phyloP scores from a whole-genome alignment of 2,329 filamentous ascomycete genomes.

The Colletotrichum plurivorum region DNA sequence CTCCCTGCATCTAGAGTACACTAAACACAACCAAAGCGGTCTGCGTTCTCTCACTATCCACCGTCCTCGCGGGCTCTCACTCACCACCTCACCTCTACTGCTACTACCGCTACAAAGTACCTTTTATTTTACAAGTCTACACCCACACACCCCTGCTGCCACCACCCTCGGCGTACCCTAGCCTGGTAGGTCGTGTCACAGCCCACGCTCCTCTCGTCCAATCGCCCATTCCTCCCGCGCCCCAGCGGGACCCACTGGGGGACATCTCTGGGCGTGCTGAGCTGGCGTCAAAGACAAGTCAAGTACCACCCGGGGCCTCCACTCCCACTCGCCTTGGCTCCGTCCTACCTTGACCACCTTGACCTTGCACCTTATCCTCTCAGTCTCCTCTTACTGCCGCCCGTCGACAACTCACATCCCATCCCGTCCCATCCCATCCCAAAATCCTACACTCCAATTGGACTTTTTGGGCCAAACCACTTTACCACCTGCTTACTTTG shows the following conservation, averaged over 20 bases:
- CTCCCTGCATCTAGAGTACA: constrained; percentile 34
- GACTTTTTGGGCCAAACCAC: background rate
- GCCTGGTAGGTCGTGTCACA: constrained; percentile 47
- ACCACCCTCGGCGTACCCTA: constrained; percentile 41
- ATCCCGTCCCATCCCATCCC: background rate
- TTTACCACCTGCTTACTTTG: constrained; percentile 19
- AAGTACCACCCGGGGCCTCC: constrained; percentile 33
- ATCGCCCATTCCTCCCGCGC: constrained; percentile 46
- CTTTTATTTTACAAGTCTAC: constrained; percentile 1
- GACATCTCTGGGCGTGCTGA: constrained; percentile 41
- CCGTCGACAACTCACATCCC: constrained; percentile 21
- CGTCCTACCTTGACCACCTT: constrained; percentile 6
- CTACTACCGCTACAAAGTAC: too few relatives aligned
- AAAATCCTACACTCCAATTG: background rate
- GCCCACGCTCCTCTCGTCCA: constrained; percentile 49
- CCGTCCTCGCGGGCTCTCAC: too few relatives aligned
- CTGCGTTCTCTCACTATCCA: too few relatives aligned
- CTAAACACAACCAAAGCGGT: background rate
- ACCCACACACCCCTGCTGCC: constrained; percentile 36
- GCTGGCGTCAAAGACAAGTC: constrained; percentile 37
- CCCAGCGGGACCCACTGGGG: constrained; percentile 39
- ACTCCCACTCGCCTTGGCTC: constrained; percentile 37
- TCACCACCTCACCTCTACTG: too few relatives aligned
- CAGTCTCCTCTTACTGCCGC: constrained; percentile 31
- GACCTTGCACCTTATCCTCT: too few relatives aligned